Percentiles rank a stretch among this genome's conserved stretches.
These are phyloP conservation scores for Pelargonium myrrhifolium DNA, from an alignment of 441 rosid species.

Conservation along the genomic window DNA sequence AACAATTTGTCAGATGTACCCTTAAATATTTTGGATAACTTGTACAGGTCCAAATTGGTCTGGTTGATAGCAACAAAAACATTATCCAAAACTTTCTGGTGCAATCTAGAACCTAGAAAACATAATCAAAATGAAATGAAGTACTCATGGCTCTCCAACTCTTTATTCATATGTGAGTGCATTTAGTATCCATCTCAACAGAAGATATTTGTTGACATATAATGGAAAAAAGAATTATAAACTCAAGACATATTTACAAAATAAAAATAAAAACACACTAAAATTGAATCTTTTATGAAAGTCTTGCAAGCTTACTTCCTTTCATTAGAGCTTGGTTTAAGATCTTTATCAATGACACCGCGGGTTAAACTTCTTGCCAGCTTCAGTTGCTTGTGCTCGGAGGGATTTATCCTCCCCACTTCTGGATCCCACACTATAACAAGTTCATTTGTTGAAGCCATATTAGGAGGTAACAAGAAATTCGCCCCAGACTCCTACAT, in stretches of 20 bases:
- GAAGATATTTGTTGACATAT: neutral
- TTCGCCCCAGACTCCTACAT: slow-evolving; percentile 82
- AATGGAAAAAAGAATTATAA: neutral
- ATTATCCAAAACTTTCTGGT: no score
- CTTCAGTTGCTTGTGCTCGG: slow-evolving; percentile 96
- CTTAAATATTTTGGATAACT: no score
- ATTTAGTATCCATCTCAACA: neutral
- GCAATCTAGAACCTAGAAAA: no score
- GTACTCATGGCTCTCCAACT: no score
- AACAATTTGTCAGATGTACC: no score
- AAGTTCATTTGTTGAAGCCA: slow-evolving; percentile 86
- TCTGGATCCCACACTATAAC: slow-evolving; percentile 94
- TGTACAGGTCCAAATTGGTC: no score
- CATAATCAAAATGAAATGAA: no score
- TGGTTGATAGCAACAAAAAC: no score
- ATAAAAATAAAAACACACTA: neutral
- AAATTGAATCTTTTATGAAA: slow-evolving; percentile 6
- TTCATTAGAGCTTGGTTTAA: slow-evolving; percentile 76
- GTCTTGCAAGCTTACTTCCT: slow-evolving; percentile 56
- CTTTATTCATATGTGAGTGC: neutral
- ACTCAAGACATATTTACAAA: neutral
- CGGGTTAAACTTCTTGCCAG: slow-evolving; percentile 95
- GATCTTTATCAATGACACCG: slow-evolving; percentile 93
- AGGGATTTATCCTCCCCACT: slow-evolving; percentile 83
- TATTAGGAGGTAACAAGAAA: slow-evolving; percentile 72